These are phyloP conservation scores for Euphorbia lathyris DNA, from an alignment of 345 rosid genomes.

Conservation along the genomic window DNA sequence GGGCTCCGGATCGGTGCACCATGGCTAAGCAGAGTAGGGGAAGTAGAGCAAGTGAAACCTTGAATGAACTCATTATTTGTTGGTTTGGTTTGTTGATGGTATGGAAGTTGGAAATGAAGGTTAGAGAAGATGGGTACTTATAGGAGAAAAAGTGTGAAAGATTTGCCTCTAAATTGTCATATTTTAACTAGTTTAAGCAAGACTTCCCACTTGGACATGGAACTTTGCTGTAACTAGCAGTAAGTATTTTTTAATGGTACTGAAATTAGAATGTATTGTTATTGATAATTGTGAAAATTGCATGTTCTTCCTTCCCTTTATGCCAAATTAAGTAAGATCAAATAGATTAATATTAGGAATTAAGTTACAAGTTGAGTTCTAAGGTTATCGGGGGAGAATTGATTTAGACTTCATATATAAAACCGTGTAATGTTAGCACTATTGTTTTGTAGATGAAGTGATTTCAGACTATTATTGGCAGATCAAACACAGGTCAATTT, in stretches of 20 bases:
- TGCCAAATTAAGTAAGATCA: not conserved
- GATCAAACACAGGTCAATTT: too few species aligned
- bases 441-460: too few species aligned
- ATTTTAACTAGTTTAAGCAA: not conserved
- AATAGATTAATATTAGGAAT: not conserved
- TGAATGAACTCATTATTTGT: not conserved
- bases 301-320: not conserved
- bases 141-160: not conserved
- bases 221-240: constrained; percentile 2
- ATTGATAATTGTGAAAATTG: not conserved
- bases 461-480: too few species aligned
- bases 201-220: constrained; percentile 14
- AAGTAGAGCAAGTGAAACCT: not conserved
- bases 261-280: not conserved
- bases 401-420: too few species aligned
- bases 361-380: too few species aligned
- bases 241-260: not conserved
- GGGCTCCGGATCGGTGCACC: constrained; percentile 1
- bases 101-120: not conserved
- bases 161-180: not conserved
- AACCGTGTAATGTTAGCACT: too few species aligned
- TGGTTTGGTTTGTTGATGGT: not conserved
- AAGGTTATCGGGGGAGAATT: too few species aligned
- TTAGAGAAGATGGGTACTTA: not conserved
- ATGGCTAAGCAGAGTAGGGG: not conserved